Conservation (phyloP, 2,329 filamentous ascomycete species). For the Neofusicoccum umdonicola region DNA sequence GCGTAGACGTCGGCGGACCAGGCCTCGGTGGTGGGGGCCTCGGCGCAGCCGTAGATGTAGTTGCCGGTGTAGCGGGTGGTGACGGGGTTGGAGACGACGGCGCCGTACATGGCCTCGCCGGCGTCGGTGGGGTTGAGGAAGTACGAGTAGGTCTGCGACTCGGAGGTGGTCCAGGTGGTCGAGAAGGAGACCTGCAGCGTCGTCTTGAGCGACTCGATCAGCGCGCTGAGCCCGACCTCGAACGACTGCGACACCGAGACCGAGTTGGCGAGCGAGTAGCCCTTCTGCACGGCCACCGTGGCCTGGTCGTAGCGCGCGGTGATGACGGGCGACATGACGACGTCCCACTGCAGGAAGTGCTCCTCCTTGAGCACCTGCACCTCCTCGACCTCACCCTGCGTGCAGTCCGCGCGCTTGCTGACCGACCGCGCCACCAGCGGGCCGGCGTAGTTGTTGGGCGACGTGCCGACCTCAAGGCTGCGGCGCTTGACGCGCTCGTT, state of each 20-base stretch:
- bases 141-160: slow-evolving; percentile 32
- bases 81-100: slow-evolving; percentile 40
- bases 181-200: not conserved
- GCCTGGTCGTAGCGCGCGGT: not conserved
- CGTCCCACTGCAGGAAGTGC: not conserved
- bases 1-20: slow-evolving; percentile 38
- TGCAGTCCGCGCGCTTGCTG: not conserved
- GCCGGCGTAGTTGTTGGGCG: not conserved
- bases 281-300: slow-evolving; percentile 16
- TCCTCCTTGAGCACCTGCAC: not conserved
- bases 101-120: slow-evolving; percentile 25
- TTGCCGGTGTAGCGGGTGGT: slow-evolving; percentile 36
- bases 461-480: not conserved
- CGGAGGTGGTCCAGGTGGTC: slow-evolving; percentile 23
- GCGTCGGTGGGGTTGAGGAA: slow-evolving; percentile 37
- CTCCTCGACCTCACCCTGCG: not conserved
- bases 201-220: not conserved
- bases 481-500: not conserved
- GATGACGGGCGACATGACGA: not conserved
- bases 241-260: slow-evolving; percentile 19
- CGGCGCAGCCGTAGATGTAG: slow-evolving; percentile 35
- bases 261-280: slow-evolving; percentile 7
- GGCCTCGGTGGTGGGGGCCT: slow-evolving; percentile 24
- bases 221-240: not conserved
- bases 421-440: not conserved